Evolutionary conservation across 805 yeast species (phyloP).

Genomic region (Nakazawaea ishiwadae): DNA sequence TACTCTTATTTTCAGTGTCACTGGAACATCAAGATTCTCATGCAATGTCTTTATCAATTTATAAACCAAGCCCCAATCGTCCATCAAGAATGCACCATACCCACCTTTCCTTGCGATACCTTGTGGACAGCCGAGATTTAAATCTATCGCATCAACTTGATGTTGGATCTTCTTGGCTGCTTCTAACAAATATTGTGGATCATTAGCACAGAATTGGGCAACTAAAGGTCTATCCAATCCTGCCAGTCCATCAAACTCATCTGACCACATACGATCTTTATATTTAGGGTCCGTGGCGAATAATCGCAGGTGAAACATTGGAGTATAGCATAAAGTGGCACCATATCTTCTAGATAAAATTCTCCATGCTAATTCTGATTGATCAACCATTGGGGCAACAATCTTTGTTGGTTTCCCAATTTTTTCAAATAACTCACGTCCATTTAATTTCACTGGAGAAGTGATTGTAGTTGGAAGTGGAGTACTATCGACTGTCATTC

Average conservation of each 20-base stretch:
- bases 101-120: constrained; percentile 94
- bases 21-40: constrained; percentile 73
- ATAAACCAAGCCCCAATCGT: constrained; percentile 85
- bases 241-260: constrained; percentile 65
- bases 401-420: constrained; percentile 77
- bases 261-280: constrained; percentile 67
- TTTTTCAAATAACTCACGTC: constrained; percentile 64
- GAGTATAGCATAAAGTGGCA: constrained; percentile 91
- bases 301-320: constrained; percentile 91
- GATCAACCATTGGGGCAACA: constrained; percentile 99
- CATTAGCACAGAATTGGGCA: constrained; percentile 96
- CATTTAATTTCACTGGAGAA: constrained; percentile 32
- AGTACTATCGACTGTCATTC: constrained; percentile 1
- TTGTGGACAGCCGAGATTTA: constrained; percentile 97
- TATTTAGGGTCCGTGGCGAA: constrained; percentile 85
- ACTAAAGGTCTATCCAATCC: constrained; percentile 76
- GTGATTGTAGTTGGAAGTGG: neutral
- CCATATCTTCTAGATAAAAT: constrained; percentile 82
- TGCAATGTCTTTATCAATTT: constrained; percentile 70
- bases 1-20: constrained; percentile 92
- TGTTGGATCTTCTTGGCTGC: constrained; percentile 83
- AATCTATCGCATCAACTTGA: constrained; percentile 91
- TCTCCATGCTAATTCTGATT: constrained; percentile 94
- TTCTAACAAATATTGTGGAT: constrained; percentile 72
- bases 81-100: constrained; percentile 95